Percentiles rank a stretch among this genome's conserved stretches.
phyloP scores from a whole-genome alignment of 192 early-diverging fungal genomes.

The Spinellus fusiger region DNA sequence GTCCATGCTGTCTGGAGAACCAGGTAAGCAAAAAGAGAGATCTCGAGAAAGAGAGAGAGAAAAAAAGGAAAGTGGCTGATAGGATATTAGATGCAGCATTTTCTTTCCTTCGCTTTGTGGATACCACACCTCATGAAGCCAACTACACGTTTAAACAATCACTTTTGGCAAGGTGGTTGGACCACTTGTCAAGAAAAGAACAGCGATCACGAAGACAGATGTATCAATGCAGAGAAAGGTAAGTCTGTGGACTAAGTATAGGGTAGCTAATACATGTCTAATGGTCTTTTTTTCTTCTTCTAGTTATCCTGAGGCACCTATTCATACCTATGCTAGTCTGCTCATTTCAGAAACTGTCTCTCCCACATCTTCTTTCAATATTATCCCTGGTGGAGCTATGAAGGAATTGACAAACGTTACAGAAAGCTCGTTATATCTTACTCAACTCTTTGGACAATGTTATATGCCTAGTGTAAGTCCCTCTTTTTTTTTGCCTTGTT shows the following conservation, averaged over 20 bases:
- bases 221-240: constrained; percentile 7
- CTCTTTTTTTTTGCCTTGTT: constrained; percentile 26
- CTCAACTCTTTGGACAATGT: constrained; percentile 21
- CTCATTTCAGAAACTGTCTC: constrained; percentile 30
- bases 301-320: constrained; percentile 19
- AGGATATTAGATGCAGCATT: constrained; percentile 37
- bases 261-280: neutral
- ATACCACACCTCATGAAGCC: constrained; percentile 40
- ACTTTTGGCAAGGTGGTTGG: constrained; percentile 36
- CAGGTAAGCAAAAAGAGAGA: no score
- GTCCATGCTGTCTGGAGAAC: constrained; percentile 31
- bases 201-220: constrained; percentile 27
- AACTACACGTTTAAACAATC: constrained; percentile 33
- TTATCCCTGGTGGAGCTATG: constrained; percentile 14
- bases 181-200: constrained; percentile 29
- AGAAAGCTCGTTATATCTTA: constrained; percentile 13
- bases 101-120: constrained; percentile 50
- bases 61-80: no score
- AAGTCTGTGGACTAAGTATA: neutral
- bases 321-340: constrained; percentile 39
- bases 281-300: neutral
- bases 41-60: no score
- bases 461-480: constrained; percentile 30
- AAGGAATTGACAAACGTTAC: constrained; percentile 25
- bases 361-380: constrained; percentile 13